phyloP scores from a whole-genome alignment of 2,329 filamentous ascomycete species.

The Cadophora sp. region DNA sequence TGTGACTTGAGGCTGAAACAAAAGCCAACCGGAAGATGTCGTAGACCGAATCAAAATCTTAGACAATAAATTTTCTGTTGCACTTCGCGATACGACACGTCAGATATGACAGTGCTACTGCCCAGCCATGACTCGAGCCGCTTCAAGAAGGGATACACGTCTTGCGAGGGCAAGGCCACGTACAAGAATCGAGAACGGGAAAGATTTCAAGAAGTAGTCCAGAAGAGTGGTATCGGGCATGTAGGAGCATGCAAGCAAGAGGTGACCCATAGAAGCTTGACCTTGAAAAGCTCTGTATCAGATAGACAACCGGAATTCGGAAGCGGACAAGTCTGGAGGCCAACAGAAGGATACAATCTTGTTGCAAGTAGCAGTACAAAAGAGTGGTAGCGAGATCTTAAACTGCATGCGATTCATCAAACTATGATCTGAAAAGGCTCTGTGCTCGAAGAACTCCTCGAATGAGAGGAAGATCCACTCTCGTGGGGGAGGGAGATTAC shows the following conservation, averaged over 20 bases:
- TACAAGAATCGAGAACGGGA: neutral
- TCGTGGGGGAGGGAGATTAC: neutral
- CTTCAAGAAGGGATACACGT: neutral
- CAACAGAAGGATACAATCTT: constrained; percentile 6
- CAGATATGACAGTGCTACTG: neutral
- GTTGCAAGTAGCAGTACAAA: constrained; percentile 29
- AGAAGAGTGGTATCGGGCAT: no score
- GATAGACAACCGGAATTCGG: neutral
- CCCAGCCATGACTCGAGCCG: neutral
- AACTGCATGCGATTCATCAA: neutral
- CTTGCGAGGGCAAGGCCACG: no score
- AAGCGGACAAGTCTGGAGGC: neutral
- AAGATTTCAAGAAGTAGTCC: neutral
- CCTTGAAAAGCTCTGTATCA: neutral
- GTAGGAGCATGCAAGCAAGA: neutral
- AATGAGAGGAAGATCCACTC: neutral
- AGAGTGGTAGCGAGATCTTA: constrained; percentile 24
- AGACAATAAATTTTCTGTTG: neutral
- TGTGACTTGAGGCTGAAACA: neutral
- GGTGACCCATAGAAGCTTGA: neutral
- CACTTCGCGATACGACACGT: neutral
- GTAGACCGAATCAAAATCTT: neutral
- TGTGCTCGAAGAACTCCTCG: neutral
- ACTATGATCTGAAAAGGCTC: neutral
- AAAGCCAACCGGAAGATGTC: neutral